Percentiles rank a stretch among this genome's conserved stretches.
Evolutionary conservation across 495 filamentous ascomycete species (phyloP).

Genomic region (Penicillium psychrofluorescens): DNA sequence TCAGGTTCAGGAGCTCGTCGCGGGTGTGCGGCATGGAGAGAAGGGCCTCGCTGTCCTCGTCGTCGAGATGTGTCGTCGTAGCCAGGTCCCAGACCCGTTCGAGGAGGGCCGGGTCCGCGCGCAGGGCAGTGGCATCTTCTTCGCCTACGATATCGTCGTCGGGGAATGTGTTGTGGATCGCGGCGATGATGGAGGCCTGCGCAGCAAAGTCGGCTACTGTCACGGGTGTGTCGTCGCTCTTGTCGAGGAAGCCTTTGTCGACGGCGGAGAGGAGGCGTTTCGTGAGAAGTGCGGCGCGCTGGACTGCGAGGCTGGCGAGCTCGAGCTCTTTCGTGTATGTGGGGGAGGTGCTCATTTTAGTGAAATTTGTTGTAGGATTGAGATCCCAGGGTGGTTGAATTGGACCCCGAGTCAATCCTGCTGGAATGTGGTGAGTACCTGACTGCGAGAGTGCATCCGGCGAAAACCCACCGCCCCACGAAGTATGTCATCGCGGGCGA

Average conservation of each 20-base stretch:
- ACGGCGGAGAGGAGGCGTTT: constrained; percentile 40
- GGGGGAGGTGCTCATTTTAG: constrained; percentile 9
- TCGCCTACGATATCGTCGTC: constrained; percentile 54
- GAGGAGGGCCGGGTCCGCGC: constrained; percentile 38
- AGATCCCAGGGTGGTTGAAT: neutral
- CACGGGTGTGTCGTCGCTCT: constrained; percentile 54
- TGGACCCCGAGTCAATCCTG: neutral
- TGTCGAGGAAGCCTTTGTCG: constrained; percentile 43
- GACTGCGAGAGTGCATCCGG: too few species aligned
- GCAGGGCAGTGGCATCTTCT: constrained; percentile 50
- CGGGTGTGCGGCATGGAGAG: constrained; percentile 34
- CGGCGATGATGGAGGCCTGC: constrained; percentile 54
- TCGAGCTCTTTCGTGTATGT: constrained; percentile 40
- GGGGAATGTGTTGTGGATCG: constrained; percentile 47
- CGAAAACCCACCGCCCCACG: too few species aligned
- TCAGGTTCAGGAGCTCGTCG: constrained; percentile 52
- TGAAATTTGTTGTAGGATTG: neutral
- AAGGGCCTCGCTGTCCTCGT: constrained; percentile 30
- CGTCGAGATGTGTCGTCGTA: constrained; percentile 25
- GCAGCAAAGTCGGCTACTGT: constrained; percentile 65
- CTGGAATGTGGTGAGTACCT: too few species aligned
- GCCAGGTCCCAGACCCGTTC: constrained; percentile 48
- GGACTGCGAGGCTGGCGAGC: constrained; percentile 45
- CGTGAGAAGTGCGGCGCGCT: constrained; percentile 46
- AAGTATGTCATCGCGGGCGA: too few species aligned